Conservation (phyloP, 1,284 basidiomycete genomes). For the Ustilago nuda region DNA sequence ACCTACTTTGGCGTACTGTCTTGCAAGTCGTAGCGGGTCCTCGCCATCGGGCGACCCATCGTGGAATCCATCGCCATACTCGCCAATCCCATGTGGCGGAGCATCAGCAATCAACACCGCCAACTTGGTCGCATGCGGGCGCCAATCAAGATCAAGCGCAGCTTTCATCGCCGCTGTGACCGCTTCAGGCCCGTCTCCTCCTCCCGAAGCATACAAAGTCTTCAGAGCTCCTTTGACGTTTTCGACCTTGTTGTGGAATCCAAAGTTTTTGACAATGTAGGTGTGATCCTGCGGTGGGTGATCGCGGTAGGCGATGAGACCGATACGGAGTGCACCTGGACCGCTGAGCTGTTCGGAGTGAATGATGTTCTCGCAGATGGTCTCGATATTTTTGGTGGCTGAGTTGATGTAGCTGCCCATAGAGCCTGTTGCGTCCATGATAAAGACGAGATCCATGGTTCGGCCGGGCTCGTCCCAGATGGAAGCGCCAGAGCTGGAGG, state of each 20-base stretch:
- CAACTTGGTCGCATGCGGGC: conserved; percentile 90
- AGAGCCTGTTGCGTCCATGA: conserved; percentile 68
- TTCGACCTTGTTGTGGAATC: conserved; percentile 90
- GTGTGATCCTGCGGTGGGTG: conserved; percentile 67
- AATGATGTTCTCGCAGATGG: conserved; percentile 95
- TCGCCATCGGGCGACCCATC: conserved; percentile 73
- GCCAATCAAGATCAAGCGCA: conserved; percentile 78
- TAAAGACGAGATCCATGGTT: conserved; percentile 66
- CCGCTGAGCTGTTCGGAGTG: conserved; percentile 89
- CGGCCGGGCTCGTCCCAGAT: conserved; percentile 42
- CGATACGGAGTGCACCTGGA: conserved; percentile 79
- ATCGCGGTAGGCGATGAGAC: conserved; percentile 75
- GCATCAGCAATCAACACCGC: conserved; percentile 86
- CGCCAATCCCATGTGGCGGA: conserved; percentile 81
- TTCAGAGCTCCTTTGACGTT: conserved; percentile 87
- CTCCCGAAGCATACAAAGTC: conserved; percentile 85
- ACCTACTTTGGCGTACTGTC: conserved; percentile 88
- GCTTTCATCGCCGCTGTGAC: conserved; percentile 93
- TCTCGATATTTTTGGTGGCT: conserved; percentile 97
- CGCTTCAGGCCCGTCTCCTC: conserved; percentile 97
- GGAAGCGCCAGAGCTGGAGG: conserved; percentile 24
- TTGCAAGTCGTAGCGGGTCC: conserved; percentile 88
- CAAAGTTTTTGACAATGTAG: conserved; percentile 84
- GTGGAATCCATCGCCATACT: conserved; percentile 80
- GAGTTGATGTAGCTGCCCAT: conserved; percentile 68